A percentile compares a stretch with the other conserved stretches of the same genome.
Evolutionary conservation across 2,329 filamentous ascomycete genomes (phyloP).

Genomic region (Boeremia lycopersici): DNA sequence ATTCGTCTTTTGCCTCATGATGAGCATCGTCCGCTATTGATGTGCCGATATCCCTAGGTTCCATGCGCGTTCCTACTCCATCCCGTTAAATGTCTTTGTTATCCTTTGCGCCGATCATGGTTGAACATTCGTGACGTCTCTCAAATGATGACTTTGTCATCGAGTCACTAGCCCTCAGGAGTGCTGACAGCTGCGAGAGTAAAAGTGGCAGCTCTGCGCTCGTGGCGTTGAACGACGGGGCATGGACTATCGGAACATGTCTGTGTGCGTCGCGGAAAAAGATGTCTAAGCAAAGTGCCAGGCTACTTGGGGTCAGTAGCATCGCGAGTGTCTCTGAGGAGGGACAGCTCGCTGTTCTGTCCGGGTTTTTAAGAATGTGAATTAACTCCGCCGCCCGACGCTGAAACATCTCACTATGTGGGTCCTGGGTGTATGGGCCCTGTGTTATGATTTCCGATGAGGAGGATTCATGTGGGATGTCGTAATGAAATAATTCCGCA

Average conservation of each 20-base stretch:
- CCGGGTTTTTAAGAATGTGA: not conserved
- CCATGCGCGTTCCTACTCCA: too few relatives aligned
- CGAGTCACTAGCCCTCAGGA: too few relatives aligned
- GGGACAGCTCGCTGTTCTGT: not conserved
- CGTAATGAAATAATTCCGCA: not conserved
- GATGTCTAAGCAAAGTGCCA: not conserved
- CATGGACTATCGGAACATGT: slow-evolving; percentile 3
- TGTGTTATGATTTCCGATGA: not conserved
- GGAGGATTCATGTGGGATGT: not conserved
- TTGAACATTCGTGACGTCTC: too few relatives aligned
- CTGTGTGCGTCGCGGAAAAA: slow-evolving; percentile 1
- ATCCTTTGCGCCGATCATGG: too few relatives aligned
- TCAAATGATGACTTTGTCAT: too few relatives aligned
- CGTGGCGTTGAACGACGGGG: not conserved
- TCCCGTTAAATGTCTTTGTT: too few relatives aligned
- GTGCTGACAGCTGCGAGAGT: not conserved
- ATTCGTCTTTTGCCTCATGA: too few relatives aligned
- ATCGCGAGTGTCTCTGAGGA: not conserved
- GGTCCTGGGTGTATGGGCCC: not conserved
- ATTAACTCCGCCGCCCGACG: not conserved
- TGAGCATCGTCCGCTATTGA: too few relatives aligned
- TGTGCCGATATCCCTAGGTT: too few relatives aligned
- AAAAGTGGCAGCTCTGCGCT: not conserved
- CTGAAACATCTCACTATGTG: not conserved
- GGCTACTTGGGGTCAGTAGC: not conserved